Conservation (phyloP, 192 early-diverging fungal species). For the Spizellomyces punctatus region DNA sequence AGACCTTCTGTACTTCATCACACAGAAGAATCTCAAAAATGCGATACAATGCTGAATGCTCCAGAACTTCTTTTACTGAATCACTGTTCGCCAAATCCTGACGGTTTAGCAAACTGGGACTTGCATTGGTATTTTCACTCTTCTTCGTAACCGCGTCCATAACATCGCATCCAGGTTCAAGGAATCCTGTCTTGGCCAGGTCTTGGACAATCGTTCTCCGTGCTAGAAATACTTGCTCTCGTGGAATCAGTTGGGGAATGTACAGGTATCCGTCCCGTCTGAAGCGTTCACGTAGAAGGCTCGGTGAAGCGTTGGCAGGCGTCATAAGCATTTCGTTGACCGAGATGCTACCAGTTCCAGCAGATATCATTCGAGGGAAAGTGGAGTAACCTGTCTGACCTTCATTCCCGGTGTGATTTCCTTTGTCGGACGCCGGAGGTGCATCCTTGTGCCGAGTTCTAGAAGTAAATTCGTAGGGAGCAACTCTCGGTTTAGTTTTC, state of each 20-base stretch:
- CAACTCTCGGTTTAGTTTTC: not conserved
- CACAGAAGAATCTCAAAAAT: conserved; percentile 28
- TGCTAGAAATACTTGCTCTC: not conserved
- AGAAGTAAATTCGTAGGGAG: not conserved
- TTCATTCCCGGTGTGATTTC: not conserved
- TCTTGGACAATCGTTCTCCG: conserved; percentile 7
- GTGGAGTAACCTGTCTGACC: too few relatives aligned
- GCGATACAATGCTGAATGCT: conserved; percentile 29
- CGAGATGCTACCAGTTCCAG: not conserved
- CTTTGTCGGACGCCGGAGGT: not conserved
- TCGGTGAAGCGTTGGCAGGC: not conserved
- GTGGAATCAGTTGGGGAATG: conserved; percentile 1
- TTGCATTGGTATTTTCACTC: not conserved
- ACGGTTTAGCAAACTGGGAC: conserved; percentile 29
- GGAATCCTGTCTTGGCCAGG: conserved; percentile 14
- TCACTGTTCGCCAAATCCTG: conserved; percentile 30
- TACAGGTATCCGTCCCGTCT: conserved; percentile 24
- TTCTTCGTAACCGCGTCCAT: not conserved
- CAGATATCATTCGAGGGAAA: not conserved
- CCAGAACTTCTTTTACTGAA: conserved; percentile 17
- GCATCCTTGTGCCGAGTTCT: not conserved
- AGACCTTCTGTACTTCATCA: not conserved
- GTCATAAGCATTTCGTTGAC: not conserved
- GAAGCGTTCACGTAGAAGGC: conserved; percentile 2
- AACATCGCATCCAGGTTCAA: not conserved